These are phyloP conservation scores for Aspergillus sclerotiicarbonarius DNA, from an alignment of 495 filamentous ascomycete species.

Conservation along the genomic window DNA sequence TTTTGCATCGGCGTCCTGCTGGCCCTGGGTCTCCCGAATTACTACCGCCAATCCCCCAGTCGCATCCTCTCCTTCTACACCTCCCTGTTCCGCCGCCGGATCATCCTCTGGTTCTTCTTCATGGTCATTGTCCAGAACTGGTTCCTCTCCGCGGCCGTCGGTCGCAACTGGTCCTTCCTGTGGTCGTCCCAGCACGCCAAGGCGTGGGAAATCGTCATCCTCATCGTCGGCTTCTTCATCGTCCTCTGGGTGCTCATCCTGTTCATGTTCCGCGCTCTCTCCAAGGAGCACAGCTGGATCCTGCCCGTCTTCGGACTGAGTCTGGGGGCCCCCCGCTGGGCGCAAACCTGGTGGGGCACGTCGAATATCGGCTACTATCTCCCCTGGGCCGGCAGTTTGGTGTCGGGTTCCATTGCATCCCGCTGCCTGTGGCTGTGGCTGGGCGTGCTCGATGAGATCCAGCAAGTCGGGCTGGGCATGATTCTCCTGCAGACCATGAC, in stretches of 20 bases:
- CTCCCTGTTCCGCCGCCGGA: slow-evolving; percentile 55
- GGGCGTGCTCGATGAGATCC: slow-evolving; percentile 60
- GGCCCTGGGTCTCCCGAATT: slow-evolving; percentile 58
- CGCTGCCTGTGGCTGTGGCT: slow-evolving; percentile 65
- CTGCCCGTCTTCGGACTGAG: slow-evolving; percentile 66
- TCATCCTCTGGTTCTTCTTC: slow-evolving; percentile 55
- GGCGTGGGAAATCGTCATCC: slow-evolving; percentile 49
- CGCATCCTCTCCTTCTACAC: slow-evolving; percentile 30
- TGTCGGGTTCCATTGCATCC: slow-evolving; percentile 51
- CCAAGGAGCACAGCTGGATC: slow-evolving; percentile 60
- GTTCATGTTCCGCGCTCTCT: slow-evolving; percentile 45
- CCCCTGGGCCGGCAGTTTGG: slow-evolving; percentile 53
- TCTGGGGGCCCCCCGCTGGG: slow-evolving; percentile 62
- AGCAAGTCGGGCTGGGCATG: slow-evolving; percentile 64
- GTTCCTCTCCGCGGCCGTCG: slow-evolving; percentile 60
- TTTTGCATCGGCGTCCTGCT: slow-evolving; percentile 53
- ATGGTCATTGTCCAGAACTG: slow-evolving; percentile 65
- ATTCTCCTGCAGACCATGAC: slow-evolving; percentile 62
- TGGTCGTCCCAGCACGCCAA: slow-evolving; percentile 52
- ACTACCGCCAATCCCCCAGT: slow-evolving; percentile 49
- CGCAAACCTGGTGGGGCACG: slow-evolving; percentile 63
- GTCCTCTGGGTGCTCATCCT: slow-evolving; percentile 53
- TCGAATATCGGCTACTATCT: slow-evolving; percentile 57
- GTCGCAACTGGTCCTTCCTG: slow-evolving; percentile 62
- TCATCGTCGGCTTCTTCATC: slow-evolving; percentile 60